Percentiles rank a stretch among this genome's conserved stretches.
phyloP scores from a whole-genome alignment of 352 stramenopile genomes.

The Globisporangium megalacanthum region DNA sequence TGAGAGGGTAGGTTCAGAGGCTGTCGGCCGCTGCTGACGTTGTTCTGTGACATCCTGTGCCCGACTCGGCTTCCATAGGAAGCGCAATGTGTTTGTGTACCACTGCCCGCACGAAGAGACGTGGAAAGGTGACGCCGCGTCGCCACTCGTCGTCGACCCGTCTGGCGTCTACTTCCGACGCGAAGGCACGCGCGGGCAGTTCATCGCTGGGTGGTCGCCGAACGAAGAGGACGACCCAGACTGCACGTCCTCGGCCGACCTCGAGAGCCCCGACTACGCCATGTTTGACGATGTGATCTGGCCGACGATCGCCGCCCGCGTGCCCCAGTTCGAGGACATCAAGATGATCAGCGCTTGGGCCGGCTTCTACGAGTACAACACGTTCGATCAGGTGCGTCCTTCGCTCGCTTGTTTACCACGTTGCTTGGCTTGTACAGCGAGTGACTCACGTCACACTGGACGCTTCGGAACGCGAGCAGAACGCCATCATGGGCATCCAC shows the following conservation, averaged over 20 bases:
- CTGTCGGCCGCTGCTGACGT: too few species aligned
- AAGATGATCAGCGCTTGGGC: slow-evolving; percentile 76
- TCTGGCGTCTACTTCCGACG: slow-evolving; percentile 79
- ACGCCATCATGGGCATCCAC: slow-evolving; percentile 78
- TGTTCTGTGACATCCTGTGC: too few species aligned
- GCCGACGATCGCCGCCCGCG: slow-evolving; percentile 71
- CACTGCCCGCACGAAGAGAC: slow-evolving; percentile 68
- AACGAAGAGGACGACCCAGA: slow-evolving; percentile 53
- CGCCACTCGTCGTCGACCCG: slow-evolving; percentile 67
- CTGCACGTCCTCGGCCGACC: slow-evolving; percentile 53
- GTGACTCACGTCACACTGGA: too few species aligned
- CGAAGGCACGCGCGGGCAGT: slow-evolving; percentile 62
- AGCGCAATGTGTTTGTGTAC: slow-evolving; percentile 75
- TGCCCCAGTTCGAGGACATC: slow-evolving; percentile 74
- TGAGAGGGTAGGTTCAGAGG: not conserved
- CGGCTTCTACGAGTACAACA: slow-evolving; percentile 88
- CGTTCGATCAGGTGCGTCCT: slow-evolving; percentile 61
- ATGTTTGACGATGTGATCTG: slow-evolving; percentile 78
- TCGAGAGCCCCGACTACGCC: slow-evolving; percentile 59
- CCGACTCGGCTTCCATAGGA: slow-evolving; percentile 18
- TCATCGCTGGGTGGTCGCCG: slow-evolving; percentile 68
- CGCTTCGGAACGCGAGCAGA: slow-evolving; percentile 22
- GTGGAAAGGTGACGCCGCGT: slow-evolving; percentile 60
- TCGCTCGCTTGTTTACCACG: not conserved
- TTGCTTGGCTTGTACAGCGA: too few species aligned